Base-by-base conservation (phyloP, 495 filamentous ascomycete genomes). In the Hamigera avellanea region DNA sequence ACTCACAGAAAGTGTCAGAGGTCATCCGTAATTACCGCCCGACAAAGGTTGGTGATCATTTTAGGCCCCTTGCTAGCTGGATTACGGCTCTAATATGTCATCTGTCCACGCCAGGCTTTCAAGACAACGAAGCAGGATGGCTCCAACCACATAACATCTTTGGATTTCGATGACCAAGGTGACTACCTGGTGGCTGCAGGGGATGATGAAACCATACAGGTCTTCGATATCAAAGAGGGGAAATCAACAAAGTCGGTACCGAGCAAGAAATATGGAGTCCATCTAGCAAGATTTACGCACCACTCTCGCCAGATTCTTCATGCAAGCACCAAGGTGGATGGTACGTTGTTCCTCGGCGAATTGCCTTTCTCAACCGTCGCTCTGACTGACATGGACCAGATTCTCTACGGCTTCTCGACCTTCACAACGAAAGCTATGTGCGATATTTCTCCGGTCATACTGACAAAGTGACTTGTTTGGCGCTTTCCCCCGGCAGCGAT, bases 91-190 rank as follows among this genome's bases (percentile, higher is more conserved):
- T 53, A 42, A 52, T 33, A 32, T 13, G 29, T 31, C 46, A 0
- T 37, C 15, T 18, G 3, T 39, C 18, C 16, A 16, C 8, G n/a
- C 9, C 32, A 69, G 63, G 41, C 49, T 3, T 69, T 67, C 46
- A 50, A 47, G 38, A 36, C 50, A 12, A 48, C 59, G 4, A 67
- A 69, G 48, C 53, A 58, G 37, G 60, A 64, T 10, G 37, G 43
- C 23, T 46, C 59, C 3, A 50, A 53, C 23, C 55, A 56, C 32
- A 59, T 72, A 28, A 81, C 78, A 1, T 95, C 88, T 3, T 74
- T 99, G 46, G 88, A 96, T 62, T 96, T 95, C 49, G 88, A 96
- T 59, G 87, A 95, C 64, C 78, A 80, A 16, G 91, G 91, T 49
- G 86, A 94, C 44, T 81, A 83, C 26, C 68, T 88, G 27, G 83